Evolutionary conservation across 129 eudicot species (phyloP), one percentile per base, ranked within the genome.

Genomic region (Calendula officinalis): DNA sequence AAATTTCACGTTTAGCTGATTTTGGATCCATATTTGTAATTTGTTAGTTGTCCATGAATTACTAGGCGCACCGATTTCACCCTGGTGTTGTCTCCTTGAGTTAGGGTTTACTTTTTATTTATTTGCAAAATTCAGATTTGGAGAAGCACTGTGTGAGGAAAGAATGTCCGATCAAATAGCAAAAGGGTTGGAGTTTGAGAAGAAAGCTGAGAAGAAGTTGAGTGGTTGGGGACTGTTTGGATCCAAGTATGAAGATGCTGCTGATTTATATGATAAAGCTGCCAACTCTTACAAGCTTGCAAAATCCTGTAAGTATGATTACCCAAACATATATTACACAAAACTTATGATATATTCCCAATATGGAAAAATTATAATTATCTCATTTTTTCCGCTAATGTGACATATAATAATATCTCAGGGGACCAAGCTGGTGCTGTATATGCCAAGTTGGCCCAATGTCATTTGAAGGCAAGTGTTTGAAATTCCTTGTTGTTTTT

Each of bases 351-450:
- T 22, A 22, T 22, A 22, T 22, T 22, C 30, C 30, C 30, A 22
- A 22, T 22, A 22, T 35, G 10, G 5, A 36, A 56, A 12, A 36
- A n/a, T 0, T 34, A 67, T 53, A 5, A 30, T 42, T 30, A 44
- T 55, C 13, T 54, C 8, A 58, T 47, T 47, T 15, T 37, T 22
- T 61, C 67, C 46, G 34, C 60, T 37, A 59, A 47, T 38, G 16
- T 53, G 70, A 47, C 53, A 50, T 46, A 16, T 72, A 63, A 16
- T 72, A 63, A 68, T 60, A 63, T 70, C 44, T 39, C 91, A 90
- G 97, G 97, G 97, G 97, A 90, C 68, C 87, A 87, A 79, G 97
- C 95, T 73, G 97, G 95, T 50, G 89, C 87, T 5, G 84, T 68
- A 48, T 90, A 86, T 68, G 87, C 82, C 62, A 90, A 90, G 77